Percentiles rank a stretch among this genome's conserved stretches.
These are phyloP conservation scores for Sclerotiophoma versabilis DNA, from an alignment of 2,329 filamentous ascomycete species.

Conservation along the genomic window DNA sequence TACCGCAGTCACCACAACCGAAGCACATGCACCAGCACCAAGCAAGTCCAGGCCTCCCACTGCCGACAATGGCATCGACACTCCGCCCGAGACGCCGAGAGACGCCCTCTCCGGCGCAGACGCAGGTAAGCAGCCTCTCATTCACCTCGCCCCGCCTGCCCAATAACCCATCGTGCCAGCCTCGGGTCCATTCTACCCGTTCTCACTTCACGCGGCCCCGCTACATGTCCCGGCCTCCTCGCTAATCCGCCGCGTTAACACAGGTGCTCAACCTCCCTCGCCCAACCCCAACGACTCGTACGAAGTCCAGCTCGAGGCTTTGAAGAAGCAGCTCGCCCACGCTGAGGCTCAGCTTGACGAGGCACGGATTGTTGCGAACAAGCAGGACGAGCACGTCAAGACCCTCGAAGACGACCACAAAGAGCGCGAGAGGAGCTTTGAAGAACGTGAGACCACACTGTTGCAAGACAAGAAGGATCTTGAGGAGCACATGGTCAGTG, in stretches of 20 bases:
- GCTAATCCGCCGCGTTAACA: slow-evolving; percentile 33
- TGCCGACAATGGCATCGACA: slow-evolving; percentile 40
- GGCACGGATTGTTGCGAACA: slow-evolving; percentile 39
- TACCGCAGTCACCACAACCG: slow-evolving; percentile 36
- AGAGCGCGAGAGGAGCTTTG: slow-evolving; percentile 40
- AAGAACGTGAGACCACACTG: slow-evolving; percentile 39
- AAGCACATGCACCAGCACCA: slow-evolving; percentile 26
- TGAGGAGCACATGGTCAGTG: slow-evolving; percentile 52
- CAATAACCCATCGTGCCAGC: slow-evolving; percentile 34
- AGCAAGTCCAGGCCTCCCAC: slow-evolving; percentile 28
- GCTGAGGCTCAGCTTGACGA: slow-evolving; percentile 44
- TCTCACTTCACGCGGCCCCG: slow-evolving; percentile 27
- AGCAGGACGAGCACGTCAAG: slow-evolving; percentile 40
- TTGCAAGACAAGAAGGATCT: slow-evolving; percentile 49
- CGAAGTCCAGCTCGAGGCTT: slow-evolving; percentile 42
- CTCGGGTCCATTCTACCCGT: slow-evolving; percentile 25
- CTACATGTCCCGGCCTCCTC: slow-evolving; percentile 26
- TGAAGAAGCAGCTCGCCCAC: slow-evolving; percentile 41
- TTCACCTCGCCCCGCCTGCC: slow-evolving; percentile 26
- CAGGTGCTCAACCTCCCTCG: slow-evolving; percentile 35
- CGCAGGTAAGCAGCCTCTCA: slow-evolving; percentile 25
- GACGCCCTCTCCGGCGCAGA: slow-evolving; percentile 22
- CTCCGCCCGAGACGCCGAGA: slow-evolving; percentile 44
- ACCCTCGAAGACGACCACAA: slow-evolving; percentile 44
- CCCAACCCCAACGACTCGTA: slow-evolving; percentile 38